Evolutionary conservation across 2,329 filamentous ascomycete genomes (phyloP).

Genomic region (Hypoxylon sp.): DNA sequence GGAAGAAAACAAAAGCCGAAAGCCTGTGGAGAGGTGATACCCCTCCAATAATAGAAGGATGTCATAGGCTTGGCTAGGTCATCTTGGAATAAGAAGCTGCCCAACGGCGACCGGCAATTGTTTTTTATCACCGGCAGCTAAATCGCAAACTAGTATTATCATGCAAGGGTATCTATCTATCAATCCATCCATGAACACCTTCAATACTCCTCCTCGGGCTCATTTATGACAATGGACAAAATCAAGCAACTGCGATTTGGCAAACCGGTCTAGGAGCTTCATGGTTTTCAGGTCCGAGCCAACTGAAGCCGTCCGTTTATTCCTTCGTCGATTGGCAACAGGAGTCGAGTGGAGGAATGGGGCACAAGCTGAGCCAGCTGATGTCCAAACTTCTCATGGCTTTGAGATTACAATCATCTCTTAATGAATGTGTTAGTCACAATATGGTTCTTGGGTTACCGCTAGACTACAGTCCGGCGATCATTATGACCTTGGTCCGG

Average conservation of each 20-base stretch:
- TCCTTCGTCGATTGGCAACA: no score
- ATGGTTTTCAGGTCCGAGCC: no score
- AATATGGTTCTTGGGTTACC: slow-evolving; percentile 22
- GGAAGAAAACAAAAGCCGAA: slow-evolving; percentile 37
- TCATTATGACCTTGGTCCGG: slow-evolving; percentile 22
- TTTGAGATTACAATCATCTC: slow-evolving; percentile 8
- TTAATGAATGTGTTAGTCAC: slow-evolving; percentile 13
- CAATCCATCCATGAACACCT: no score
- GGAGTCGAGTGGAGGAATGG: slow-evolving; percentile 22
- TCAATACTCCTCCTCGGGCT: no score
- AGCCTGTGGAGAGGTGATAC: slow-evolving; percentile 34
- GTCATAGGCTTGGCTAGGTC: slow-evolving; percentile 29
- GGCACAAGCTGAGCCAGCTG: slow-evolving; percentile 27
- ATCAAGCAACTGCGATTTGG: no score
- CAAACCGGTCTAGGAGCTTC: no score
- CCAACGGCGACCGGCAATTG: slow-evolving; percentile 35
- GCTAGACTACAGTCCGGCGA: slow-evolving; percentile 13
- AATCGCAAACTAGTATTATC: slow-evolving; percentile 33
- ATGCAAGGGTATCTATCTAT: slow-evolving; percentile 32
- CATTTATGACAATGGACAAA: slow-evolving; percentile 15
- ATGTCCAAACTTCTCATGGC: slow-evolving; percentile 8
- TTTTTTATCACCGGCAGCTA: slow-evolving; percentile 37
- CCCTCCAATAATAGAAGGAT: slow-evolving; percentile 31
- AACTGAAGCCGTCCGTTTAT: no score
- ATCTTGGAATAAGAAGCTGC: slow-evolving; percentile 28